phyloP scores from a whole-genome alignment of 2,329 filamentous ascomycete genomes.

The Fusarium heterosporum region DNA sequence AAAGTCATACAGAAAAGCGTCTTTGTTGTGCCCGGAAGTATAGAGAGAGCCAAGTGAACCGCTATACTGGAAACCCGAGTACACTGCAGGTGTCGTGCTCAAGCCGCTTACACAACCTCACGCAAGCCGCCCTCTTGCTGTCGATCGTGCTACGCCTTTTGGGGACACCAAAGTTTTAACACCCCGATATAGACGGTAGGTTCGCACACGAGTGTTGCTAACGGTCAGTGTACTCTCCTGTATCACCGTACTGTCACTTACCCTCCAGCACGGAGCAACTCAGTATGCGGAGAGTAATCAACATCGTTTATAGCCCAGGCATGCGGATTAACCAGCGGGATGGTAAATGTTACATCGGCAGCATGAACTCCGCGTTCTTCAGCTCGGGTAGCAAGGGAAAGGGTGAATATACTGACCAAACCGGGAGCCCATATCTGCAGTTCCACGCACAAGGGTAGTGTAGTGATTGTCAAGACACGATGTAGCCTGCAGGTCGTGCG shows the following conservation, averaged over 20 bases:
- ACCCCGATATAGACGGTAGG: conserved; percentile 30
- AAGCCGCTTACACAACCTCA: conserved; percentile 44
- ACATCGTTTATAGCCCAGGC: conserved; percentile 17
- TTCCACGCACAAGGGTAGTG: conserved; percentile 18
- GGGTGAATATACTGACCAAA: conserved; percentile 15
- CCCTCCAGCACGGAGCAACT: conserved; percentile 4
- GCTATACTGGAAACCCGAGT: conserved; percentile 32
- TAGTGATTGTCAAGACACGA: conserved; percentile 14
- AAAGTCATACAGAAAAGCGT: neutral
- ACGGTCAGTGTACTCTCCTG: conserved; percentile 27
- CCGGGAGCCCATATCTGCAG: conserved; percentile 24
- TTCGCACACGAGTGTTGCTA: conserved; percentile 29
- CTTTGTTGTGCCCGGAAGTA: conserved; percentile 18
- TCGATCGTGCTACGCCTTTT: conserved; percentile 39
- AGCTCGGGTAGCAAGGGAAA: conserved; percentile 9
- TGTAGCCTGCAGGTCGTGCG: conserved; percentile 3
- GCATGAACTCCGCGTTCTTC: conserved; percentile 19
- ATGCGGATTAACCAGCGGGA: conserved; percentile 17
- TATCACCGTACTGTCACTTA: conserved; percentile 29
- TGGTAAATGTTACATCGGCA: conserved; percentile 29
- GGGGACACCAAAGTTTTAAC: conserved; percentile 29
- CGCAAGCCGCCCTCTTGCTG: conserved; percentile 32
- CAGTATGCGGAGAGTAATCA: conserved; percentile 1
- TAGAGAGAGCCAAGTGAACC: conserved; percentile 33
- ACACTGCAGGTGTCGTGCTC: conserved; percentile 24